Percentiles rank a stretch among this genome's conserved stretches.
phyloP scores from a whole-genome alignment of 2,329 filamentous ascomycete genomes.

The Didymella segeticola region DNA sequence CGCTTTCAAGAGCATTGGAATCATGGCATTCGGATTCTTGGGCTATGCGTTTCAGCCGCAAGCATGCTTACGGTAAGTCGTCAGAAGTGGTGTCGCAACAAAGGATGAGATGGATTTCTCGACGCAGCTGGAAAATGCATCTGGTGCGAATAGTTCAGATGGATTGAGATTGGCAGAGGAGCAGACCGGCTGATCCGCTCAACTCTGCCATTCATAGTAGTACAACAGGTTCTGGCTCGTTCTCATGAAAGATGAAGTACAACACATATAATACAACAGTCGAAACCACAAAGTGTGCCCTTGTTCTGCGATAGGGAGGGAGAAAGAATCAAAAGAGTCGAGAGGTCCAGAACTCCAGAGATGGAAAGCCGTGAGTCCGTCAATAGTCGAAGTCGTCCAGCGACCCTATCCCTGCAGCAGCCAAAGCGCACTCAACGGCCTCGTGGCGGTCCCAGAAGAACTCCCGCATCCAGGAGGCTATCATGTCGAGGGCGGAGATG shows the following conservation, averaged over 20 bases:
- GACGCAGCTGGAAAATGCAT: no score
- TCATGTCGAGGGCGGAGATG: slow-evolving; percentile 42
- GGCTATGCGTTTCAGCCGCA: no score
- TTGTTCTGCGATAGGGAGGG: slow-evolving; percentile 1
- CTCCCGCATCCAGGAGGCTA: slow-evolving; percentile 43
- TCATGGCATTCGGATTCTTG: no score
- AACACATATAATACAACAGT: slow-evolving; percentile 3
- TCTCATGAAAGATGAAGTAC: background rate
- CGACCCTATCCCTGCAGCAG: slow-evolving; percentile 36
- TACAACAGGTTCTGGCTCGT: background rate
- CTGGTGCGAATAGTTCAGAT: background rate
- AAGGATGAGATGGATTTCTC: no score
- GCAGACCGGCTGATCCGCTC: background rate
- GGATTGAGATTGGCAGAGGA: background rate
- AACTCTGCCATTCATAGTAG: background rate
- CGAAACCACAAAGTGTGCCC: background rate
- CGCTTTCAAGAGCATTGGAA: no score
- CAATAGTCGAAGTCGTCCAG: slow-evolving; percentile 35
- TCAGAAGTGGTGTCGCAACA: no score
- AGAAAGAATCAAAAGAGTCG: slow-evolving; percentile 10
- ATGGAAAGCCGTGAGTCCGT: slow-evolving; percentile 6
- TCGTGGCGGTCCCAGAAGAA: slow-evolving; percentile 47
- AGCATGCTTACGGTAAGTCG: no score
- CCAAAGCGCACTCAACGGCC: slow-evolving; percentile 39
- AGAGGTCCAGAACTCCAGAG: slow-evolving; percentile 18